Evolutionary conservation across 306 rosid genomes (phyloP).

Genomic region (Cucumis melo): DNA sequence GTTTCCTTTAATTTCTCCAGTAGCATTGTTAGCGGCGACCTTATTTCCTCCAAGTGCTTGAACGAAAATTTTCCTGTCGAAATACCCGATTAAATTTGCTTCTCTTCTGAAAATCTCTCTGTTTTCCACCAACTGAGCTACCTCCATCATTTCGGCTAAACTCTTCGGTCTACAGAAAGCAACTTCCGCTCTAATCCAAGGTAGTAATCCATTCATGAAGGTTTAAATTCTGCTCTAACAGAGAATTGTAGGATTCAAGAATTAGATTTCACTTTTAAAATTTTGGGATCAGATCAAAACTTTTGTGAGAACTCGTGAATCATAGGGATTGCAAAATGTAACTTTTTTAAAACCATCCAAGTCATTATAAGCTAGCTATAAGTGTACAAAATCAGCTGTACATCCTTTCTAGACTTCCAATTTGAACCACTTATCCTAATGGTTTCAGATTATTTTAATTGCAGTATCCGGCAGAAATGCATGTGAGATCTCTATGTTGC

Average conservation of each 20-base stretch:
- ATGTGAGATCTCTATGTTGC: slow-evolving; percentile 74
- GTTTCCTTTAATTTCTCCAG: too few species aligned
- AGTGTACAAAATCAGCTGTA: background rate
- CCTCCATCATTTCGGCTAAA: too few species aligned
- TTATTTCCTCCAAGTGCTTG: too few species aligned
- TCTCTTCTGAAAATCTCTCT: too few species aligned
- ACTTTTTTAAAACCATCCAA: background rate
- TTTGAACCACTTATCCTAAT: background rate
- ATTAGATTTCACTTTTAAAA: background rate
- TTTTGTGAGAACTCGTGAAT: background rate
- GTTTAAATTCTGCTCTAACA: too few species aligned
- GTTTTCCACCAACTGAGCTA: too few species aligned
- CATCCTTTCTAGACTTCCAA: slow-evolving; percentile 1
- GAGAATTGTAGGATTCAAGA: background rate
- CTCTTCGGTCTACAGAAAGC: too few species aligned
- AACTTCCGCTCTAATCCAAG: too few species aligned
- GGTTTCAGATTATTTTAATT: slow-evolving; percentile 4
- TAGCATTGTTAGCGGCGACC: too few species aligned
- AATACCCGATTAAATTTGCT: too few species aligned
- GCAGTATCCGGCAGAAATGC: slow-evolving; percentile 80
- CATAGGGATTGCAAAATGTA: background rate
- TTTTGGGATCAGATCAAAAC: background rate
- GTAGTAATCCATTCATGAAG: too few species aligned
- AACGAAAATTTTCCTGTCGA: too few species aligned
- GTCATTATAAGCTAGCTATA: background rate